Evolutionary conservation across 768 basidiomycete species (phyloP), one percentile per base, ranked within the genome.

Genomic region (Lactifluus rugatus): DNA sequence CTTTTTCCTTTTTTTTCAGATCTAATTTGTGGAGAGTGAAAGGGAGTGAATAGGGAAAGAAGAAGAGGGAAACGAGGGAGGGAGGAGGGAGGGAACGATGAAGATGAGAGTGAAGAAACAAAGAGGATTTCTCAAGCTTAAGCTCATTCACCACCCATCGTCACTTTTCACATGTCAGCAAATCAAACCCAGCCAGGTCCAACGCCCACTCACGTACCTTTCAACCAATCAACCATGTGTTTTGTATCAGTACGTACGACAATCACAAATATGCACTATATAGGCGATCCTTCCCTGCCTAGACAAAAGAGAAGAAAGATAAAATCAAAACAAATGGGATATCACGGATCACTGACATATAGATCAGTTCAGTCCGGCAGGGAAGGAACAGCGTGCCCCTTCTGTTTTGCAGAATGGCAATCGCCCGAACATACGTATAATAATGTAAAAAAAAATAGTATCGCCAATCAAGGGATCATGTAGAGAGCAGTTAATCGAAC

Each of bases 351-450:
- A 48, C 53, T 48, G 55, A 5, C 6, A 54, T 41, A 54, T 41
- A 54, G 28, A 54, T 52, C 34, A 32, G 26, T 37, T 32, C 32
- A 39, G 46, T 41, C 44, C 25, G 42, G 46, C 51, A 59, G 48
- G 47, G 37, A 13, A 44, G 36, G 45, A 62, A 39, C 39, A 21
- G 32, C 42, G 60, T 26, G 16, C 8, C 21, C 61, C 41, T 50
- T 55, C 48, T 49, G 51, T 54, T 60, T 60, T 60, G 54, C 59
- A 51, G 54, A 51, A 51, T 23, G 46, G 42, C 58, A 52, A 41
- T 53, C 58, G 48, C 57, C 53, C 61, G 52, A 62, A 60, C 58
- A 59, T 62, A 62, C 37, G 57, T 62, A 60, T 62, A 62, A 62
- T 60, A 52, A 55, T 56, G 42, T 34, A 37, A 39, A 47, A 52